phyloP scores from a whole-genome alignment of 1,139 yeast genomes.

The Taphrina flavorubra region DNA sequence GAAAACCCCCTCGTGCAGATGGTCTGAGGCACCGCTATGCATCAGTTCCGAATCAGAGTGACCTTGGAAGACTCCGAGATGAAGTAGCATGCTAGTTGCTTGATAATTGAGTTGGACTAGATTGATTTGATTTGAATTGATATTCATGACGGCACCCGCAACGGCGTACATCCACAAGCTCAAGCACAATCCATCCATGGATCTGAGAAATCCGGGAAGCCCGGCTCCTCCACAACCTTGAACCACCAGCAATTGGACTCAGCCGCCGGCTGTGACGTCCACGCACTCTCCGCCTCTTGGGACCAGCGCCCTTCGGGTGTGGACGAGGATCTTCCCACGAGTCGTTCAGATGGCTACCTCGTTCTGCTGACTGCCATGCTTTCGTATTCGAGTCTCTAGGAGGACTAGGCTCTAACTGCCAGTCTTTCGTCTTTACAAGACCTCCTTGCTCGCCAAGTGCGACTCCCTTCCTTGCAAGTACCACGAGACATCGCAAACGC shows the following conservation, averaged over 20 bases:
- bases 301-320: constrained; percentile 5
- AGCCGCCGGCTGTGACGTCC: constrained; percentile 4
- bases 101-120: no score
- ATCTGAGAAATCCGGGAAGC: neutral
- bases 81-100: no score
- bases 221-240: constrained; percentile 18
- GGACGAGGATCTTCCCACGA: constrained; percentile 18
- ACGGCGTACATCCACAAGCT: neutral
- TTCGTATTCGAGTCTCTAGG: constrained; percentile 10
- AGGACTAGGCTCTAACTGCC: constrained; percentile 2
- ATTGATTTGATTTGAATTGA: no score
- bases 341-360: constrained; percentile 14
- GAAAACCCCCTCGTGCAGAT: no score
- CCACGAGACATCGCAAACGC: no score
- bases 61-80: no score
- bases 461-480: neutral
- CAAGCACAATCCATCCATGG: no score
- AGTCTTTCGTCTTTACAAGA: neutral
- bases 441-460: neutral
- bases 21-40: no score
- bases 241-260: neutral
- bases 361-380: constrained; percentile 8
- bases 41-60: no score
- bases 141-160: no score
- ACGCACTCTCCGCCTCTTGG: constrained; percentile 5